These are phyloP conservation scores for Aspergillus brunneoviolaceus DNA, from an alignment of 2,329 filamentous ascomycete species.

Conservation along the genomic window DNA sequence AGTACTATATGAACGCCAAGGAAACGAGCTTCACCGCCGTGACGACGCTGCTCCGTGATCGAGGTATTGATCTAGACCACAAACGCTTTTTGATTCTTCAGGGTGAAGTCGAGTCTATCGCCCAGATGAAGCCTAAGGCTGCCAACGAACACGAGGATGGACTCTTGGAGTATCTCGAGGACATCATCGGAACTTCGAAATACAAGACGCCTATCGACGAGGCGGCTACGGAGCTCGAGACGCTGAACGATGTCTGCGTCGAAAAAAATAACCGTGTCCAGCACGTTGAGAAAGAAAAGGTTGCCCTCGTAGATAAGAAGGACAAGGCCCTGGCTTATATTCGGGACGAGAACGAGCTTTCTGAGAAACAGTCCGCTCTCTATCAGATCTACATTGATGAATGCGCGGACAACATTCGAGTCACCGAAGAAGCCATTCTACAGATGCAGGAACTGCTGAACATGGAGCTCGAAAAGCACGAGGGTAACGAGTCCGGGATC, in stretches of 20 bases:
- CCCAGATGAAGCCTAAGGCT: conserved; percentile 98
- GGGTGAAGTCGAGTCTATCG: conserved; percentile 97
- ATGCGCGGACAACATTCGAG: conserved; percentile 81
- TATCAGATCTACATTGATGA: conserved; percentile 91
- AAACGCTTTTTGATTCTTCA: conserved; percentile 97
- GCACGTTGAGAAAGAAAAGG: conserved; percentile 97
- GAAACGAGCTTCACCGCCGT: conserved; percentile 91
- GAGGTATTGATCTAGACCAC: conserved; percentile 93
- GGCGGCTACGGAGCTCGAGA: conserved; percentile 83
- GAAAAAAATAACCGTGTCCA: conserved; percentile 96
- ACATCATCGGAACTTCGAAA: conserved; percentile 98
- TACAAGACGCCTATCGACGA: conserved; percentile 98
- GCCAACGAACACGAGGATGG: conserved; percentile 94
- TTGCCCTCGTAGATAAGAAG: conserved; percentile 90
- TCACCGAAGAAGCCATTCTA: conserved; percentile 85
- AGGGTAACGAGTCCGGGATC: conserved; percentile 85
- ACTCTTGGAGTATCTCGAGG: conserved; percentile 91
- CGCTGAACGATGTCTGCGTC: conserved; percentile 87
- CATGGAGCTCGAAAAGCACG: conserved; percentile 84
- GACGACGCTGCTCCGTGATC: conserved; percentile 79
- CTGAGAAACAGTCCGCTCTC: conserved; percentile 82
- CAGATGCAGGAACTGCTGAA: conserved; percentile 87
- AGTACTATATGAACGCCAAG: conserved; percentile 92
- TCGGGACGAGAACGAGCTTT: conserved; percentile 88
- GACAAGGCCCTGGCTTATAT: conserved; percentile 88